Evolutionary conservation across 176 grass and related monocot genomes (phyloP).

Genomic region (Panicum miliaceum): DNA sequence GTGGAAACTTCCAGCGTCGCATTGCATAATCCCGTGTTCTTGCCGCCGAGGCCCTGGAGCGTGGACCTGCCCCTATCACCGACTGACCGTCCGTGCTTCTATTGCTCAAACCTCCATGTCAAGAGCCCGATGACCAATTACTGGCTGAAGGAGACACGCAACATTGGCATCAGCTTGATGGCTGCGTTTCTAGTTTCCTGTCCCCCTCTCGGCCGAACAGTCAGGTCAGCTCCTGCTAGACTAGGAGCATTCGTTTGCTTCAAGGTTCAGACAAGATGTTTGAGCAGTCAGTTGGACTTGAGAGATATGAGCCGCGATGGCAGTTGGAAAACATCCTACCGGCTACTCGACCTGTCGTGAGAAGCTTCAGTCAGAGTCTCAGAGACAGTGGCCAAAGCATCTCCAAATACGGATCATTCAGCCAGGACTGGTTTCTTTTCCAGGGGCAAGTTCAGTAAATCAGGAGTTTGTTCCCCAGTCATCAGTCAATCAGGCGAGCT

Average conservation of each 20-base stretch:
- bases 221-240: background rate
- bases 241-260: slow-evolving; percentile 1
- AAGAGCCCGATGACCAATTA: background rate
- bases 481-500: background rate
- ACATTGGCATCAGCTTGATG: slow-evolving; percentile 11
- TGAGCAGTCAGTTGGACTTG: slow-evolving; percentile 8
- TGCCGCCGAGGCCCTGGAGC: too few species aligned
- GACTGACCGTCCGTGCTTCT: background rate
- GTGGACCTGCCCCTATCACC: background rate
- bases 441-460: too few species aligned
- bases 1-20: background rate
- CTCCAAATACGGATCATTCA: background rate
- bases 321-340: background rate
- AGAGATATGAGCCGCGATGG: background rate
- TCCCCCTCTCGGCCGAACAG: background rate
- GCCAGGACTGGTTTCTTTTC: background rate
- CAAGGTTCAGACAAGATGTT: slow-evolving; percentile 37
- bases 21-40: background rate
- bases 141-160: slow-evolving; percentile 4
- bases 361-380: background rate
- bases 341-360: background rate
- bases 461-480: slow-evolving; percentile 10
- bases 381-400: background rate
- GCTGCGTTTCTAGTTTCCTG: slow-evolving; percentile 22
- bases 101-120: slow-evolving; percentile 29